Conservation (phyloP, 352 stramenopile species). For the Phytophthora agathidicida region DNA sequence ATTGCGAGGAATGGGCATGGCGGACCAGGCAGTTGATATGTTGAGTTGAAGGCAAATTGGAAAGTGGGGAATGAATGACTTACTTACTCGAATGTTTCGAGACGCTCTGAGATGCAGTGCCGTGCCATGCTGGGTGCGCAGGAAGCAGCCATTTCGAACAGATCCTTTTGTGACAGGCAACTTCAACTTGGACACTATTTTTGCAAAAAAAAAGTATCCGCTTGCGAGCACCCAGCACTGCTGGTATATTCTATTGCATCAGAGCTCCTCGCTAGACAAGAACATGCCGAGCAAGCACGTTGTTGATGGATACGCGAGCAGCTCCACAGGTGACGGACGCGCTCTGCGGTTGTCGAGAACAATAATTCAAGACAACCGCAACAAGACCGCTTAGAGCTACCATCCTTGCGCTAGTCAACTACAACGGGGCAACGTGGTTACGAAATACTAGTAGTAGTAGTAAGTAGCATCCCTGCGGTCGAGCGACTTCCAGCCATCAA, state of each 20-base stretch:
- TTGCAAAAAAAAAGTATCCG: slow-evolving; percentile 14
- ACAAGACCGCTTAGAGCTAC: too few relatives aligned
- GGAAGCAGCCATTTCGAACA: slow-evolving; percentile 21
- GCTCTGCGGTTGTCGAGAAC: too few relatives aligned
- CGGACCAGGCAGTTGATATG: neutral
- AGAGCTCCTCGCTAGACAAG: neutral
- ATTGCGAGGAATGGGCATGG: slow-evolving; percentile 35
- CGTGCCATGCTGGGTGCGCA: slow-evolving; percentile 23
- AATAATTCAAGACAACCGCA: too few relatives aligned
- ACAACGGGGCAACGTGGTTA: too few relatives aligned
- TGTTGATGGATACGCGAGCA: neutral
- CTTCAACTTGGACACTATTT: slow-evolving; percentile 14
- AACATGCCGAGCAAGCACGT: neutral
- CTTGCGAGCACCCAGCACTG: slow-evolving; percentile 19
- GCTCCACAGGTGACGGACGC: slow-evolving; percentile 10
- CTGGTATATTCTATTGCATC: slow-evolving; percentile 11
- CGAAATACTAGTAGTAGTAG: too few relatives aligned
- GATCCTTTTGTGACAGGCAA: slow-evolving; percentile 34
- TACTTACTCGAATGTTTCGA: neutral
- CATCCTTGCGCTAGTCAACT: too few relatives aligned
- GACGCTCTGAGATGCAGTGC: slow-evolving; percentile 11
- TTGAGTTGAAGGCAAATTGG: slow-evolving; percentile 13
- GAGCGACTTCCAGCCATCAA: too few relatives aligned
- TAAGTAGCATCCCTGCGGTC: too few relatives aligned
- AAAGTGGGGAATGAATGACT: slow-evolving; percentile 1